Base-by-base conservation (phyloP, 2,329 filamentous ascomycete species). In the Nigrospora oryzae region DNA sequence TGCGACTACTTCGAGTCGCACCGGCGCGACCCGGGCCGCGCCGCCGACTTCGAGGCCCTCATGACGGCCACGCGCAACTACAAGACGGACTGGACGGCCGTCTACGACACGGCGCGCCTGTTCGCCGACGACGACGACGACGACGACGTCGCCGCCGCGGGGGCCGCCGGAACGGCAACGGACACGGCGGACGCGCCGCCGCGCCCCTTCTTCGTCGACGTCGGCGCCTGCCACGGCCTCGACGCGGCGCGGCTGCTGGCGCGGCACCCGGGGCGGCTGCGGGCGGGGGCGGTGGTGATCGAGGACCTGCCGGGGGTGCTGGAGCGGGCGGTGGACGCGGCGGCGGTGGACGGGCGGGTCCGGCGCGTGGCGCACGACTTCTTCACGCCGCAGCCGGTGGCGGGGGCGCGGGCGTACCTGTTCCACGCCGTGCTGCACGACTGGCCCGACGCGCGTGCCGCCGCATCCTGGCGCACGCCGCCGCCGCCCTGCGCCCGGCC, bases 401-500 rank as follows among this genome's bases (percentile, higher is more conserved):
- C 11, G 3, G 38, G 28, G 4, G 16, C 12, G 36, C 57, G 58
- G 3, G 55, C 55, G 2, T 66, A 66, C 44, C 63, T 55, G 45
- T 49, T 63, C 7, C 52, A 58, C 34, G 54, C 50, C 3, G 53
- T 70, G 12, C 55, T 70, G 6, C 66, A 70, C 35, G 64, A 69
- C 46, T 70, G 63, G 63, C 55, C 60, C 0, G 61, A 70, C 41
- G 52, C 51, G 50, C 59, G 15, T 57, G 58, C 0, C 17, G 48
- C 3, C 35, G 48, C 15, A 68, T 69, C 28, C 46, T 70, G 12
- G 46, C 48, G 23, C 53, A 65, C 16, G 41, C 46, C 1, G 69
- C 80, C 16, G 77, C 81, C 52, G 73, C 66, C 2, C 79, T 80
- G 68, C 81, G 81, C 35, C 53, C 46, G 42, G 19, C 4, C 19